phyloP scores from a whole-genome alignment of 2,329 filamentous ascomycete species.

The Pyrenophora teres region DNA sequence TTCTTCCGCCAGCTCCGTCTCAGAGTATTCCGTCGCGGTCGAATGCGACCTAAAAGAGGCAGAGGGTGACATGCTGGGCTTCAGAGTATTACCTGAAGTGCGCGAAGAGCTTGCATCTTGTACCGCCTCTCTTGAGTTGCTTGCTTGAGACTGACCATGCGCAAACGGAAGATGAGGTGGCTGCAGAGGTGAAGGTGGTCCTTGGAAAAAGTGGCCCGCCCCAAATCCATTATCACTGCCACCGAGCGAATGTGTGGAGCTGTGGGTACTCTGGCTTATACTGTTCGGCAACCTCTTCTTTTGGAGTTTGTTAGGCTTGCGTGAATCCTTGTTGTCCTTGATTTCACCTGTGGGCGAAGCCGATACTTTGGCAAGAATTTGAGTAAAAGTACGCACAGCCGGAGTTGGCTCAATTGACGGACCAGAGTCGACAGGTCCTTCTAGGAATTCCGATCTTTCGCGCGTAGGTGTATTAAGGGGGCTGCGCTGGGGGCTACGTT shows the following conservation, averaged over 20 bases:
- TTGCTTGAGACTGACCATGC: slow-evolving; percentile 33
- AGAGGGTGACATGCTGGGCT: slow-evolving; percentile 72
- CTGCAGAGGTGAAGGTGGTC: slow-evolving; percentile 40
- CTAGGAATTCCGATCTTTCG: slow-evolving; percentile 42
- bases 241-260: slow-evolving; percentile 79
- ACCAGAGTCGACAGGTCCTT: slow-evolving; percentile 37
- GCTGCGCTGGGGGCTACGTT: slow-evolving; percentile 21
- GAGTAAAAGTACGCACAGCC: slow-evolving; percentile 44
- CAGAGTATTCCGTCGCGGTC: slow-evolving; percentile 76
- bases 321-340: slow-evolving; percentile 43
- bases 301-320: slow-evolving; percentile 85
- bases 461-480: slow-evolving; percentile 36
- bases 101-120: slow-evolving; percentile 50
- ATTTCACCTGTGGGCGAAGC: slow-evolving; percentile 66
- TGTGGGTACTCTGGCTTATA: slow-evolving; percentile 84
- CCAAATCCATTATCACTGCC: slow-evolving; percentile 35
- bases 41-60: slow-evolving; percentile 75
- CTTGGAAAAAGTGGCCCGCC: slow-evolving; percentile 9
- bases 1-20: slow-evolving; percentile 75
- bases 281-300: slow-evolving; percentile 79
- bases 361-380: slow-evolving; percentile 41
- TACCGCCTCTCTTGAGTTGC: slow-evolving; percentile 33
- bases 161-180: slow-evolving; percentile 38
- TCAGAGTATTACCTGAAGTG: slow-evolving; percentile 59
- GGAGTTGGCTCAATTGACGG: slow-evolving; percentile 29